phyloP scores from a whole-genome alignment of 768 basidiomycete genomes.

The Kwoniella newhampshirensis region DNA sequence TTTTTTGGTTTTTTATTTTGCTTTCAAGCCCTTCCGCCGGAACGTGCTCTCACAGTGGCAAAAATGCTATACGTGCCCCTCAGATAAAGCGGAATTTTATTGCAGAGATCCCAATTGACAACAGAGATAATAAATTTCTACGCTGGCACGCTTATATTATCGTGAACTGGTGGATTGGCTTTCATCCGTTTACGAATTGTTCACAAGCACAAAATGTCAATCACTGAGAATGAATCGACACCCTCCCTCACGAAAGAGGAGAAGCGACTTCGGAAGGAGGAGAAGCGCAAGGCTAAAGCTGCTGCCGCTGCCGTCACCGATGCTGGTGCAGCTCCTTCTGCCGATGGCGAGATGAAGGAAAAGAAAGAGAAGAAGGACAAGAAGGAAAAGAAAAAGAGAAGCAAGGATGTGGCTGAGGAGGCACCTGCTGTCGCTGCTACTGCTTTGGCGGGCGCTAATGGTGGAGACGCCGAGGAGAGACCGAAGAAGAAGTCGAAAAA shows the following conservation, averaged over 20 bases:
- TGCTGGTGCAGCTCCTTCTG: conserved; percentile 9
- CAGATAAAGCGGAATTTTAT: conserved; percentile 19
- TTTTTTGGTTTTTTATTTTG: no score
- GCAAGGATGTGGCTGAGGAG: conserved; percentile 4
- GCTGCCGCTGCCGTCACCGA: conserved; percentile 6
- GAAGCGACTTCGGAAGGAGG: conserved; percentile 21
- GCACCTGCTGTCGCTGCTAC: conserved; percentile 1
- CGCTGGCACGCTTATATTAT: no score
- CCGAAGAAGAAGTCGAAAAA: conserved; percentile 34
- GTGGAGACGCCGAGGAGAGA: conserved; percentile 9
- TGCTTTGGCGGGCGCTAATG: neutral
- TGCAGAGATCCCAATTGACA: no score
- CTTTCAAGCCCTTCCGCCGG: no score
- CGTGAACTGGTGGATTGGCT: no score
- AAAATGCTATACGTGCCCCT: neutral
- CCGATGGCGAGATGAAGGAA: conserved; percentile 50
- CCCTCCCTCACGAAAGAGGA: conserved; percentile 23
- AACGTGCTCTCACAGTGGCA: no score
- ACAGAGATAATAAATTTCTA: no score
- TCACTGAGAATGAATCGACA: neutral
- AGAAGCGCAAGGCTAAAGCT: conserved; percentile 24
- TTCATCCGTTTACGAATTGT: neutral
- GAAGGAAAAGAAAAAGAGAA: conserved; percentile 36
- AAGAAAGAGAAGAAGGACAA: conserved; percentile 52
- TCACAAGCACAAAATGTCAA: conserved; percentile 19